Evolutionary conservation across 1,139 yeast species (phyloP).

Genomic region (Candida tunisiensis): DNA sequence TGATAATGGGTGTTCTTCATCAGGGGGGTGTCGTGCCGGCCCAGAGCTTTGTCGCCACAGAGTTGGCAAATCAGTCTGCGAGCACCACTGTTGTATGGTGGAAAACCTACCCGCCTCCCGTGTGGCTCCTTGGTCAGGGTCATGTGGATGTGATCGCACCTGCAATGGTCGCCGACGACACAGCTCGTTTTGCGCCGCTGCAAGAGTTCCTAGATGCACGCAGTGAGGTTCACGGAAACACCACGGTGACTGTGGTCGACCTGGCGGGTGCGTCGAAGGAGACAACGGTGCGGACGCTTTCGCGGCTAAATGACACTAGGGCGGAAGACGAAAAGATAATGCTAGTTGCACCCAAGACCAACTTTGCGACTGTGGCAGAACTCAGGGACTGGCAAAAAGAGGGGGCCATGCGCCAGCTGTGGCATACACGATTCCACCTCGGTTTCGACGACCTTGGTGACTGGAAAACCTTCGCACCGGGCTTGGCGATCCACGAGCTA

Average conservation of each 20-base stretch:
- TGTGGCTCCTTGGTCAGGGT: constrained; percentile 51
- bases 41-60: constrained; percentile 23
- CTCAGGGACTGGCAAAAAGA: too few species aligned
- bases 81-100: constrained; percentile 53
- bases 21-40: constrained; percentile 84
- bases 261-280: constrained; percentile 36
- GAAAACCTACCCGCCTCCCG: constrained; percentile 89
- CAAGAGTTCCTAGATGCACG: too few species aligned
- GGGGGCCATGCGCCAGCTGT: not conserved
- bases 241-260: constrained; percentile 25
- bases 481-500: not conserved
- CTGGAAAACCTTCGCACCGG: too few species aligned
- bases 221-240: too few species aligned
- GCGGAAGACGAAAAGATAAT: not conserved
- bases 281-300: constrained; percentile 9
- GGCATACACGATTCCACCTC: not conserved
- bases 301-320: not conserved
- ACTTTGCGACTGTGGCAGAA: too few species aligned
- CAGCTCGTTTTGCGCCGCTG: not conserved
- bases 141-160: constrained; percentile 8
- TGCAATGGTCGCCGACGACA: not conserved
- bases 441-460: too few species aligned
- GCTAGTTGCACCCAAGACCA: not conserved
- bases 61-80: constrained; percentile 9
- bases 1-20: constrained; percentile 66